These are phyloP conservation scores for Sclerotiophoma versabilis DNA, from an alignment of 2,329 filamentous ascomycete genomes.

Conservation along the genomic window DNA sequence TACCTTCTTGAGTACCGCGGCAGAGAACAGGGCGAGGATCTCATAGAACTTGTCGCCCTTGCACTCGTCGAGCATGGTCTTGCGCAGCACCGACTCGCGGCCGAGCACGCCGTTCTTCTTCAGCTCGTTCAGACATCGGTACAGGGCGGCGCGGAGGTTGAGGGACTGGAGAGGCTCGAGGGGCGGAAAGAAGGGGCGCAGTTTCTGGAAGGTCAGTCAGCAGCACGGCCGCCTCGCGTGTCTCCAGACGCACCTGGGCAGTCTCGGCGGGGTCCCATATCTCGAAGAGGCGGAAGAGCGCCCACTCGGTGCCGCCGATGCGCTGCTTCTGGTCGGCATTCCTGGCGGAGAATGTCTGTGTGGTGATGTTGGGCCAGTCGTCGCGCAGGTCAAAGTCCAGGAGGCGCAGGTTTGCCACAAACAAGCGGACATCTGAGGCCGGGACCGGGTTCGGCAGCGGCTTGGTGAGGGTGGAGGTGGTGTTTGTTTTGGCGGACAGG, in stretches of 20 bases:
- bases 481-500: conserved; percentile 43
- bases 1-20: conserved; percentile 76
- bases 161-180: conserved; percentile 88
- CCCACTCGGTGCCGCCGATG: conserved; percentile 86
- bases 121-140: conserved; percentile 79
- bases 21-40: conserved; percentile 82
- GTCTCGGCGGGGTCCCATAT: conserved; percentile 83
- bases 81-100: conserved; percentile 80
- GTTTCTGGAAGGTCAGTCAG: conserved; percentile 65
- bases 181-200: conserved; percentile 89
- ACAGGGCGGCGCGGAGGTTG: conserved; percentile 84
- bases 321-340: conserved; percentile 83
- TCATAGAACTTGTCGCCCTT: conserved; percentile 91
- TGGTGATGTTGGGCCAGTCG: conserved; percentile 81
- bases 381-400: conserved; percentile 77
- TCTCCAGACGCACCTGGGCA: conserved; percentile 63
- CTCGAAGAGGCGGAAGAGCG: conserved; percentile 83
- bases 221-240: background rate
- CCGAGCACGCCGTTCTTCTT: conserved; percentile 89
- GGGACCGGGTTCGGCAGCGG: conserved; percentile 30
- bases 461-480: conserved; percentile 15
- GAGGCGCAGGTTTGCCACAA: conserved; percentile 83
- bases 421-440: conserved; percentile 57
- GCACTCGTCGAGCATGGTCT: conserved; percentile 97
- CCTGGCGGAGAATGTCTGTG: conserved; percentile 72